phyloP scores from a whole-genome alignment of 2,329 filamentous ascomycete genomes.

The Fusarium compactum region DNA sequence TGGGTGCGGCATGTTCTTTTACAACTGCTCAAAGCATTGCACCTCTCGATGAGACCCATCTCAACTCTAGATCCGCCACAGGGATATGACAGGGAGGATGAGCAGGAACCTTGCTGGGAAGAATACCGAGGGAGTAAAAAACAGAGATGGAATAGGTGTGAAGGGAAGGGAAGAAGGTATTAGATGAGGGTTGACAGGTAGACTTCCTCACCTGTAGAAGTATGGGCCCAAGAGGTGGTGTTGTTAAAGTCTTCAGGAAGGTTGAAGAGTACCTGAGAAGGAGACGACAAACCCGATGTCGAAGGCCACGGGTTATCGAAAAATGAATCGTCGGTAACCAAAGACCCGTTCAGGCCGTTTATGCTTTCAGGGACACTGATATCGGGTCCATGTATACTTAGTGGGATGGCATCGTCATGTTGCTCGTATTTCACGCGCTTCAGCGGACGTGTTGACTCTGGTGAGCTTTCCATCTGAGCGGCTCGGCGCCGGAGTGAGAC shows the following conservation, averaged over 20 bases:
- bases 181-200: slow-evolving; percentile 21
- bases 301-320: slow-evolving; percentile 40
- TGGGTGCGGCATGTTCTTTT: slow-evolving; percentile 44
- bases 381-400: slow-evolving; percentile 25
- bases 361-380: slow-evolving; percentile 26
- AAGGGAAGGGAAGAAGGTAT: slow-evolving; percentile 2
- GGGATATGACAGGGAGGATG: slow-evolving; percentile 20
- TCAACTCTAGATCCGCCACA: slow-evolving; percentile 37
- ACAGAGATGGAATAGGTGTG: background rate
- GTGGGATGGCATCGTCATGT: slow-evolving; percentile 33
- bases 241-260: slow-evolving; percentile 33
- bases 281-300: slow-evolving; percentile 34
- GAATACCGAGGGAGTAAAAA: background rate
- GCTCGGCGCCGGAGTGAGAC: slow-evolving; percentile 27
- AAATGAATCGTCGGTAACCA: slow-evolving; percentile 28
- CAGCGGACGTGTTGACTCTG: slow-evolving; percentile 44
- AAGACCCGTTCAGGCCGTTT: slow-evolving; percentile 25
- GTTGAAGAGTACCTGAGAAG: slow-evolving; percentile 40
- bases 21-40: slow-evolving; percentile 29
- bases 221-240: slow-evolving; percentile 29
- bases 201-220: slow-evolving; percentile 44
- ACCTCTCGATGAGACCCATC: slow-evolving; percentile 39
- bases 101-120: slow-evolving; percentile 13
- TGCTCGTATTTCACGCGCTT: slow-evolving; percentile 48
- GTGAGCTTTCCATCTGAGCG: slow-evolving; percentile 44